Evolutionary conservation across 1,139 yeast genomes (phyloP).

Genomic region (Saccharomycopsis hybrid): DNA sequence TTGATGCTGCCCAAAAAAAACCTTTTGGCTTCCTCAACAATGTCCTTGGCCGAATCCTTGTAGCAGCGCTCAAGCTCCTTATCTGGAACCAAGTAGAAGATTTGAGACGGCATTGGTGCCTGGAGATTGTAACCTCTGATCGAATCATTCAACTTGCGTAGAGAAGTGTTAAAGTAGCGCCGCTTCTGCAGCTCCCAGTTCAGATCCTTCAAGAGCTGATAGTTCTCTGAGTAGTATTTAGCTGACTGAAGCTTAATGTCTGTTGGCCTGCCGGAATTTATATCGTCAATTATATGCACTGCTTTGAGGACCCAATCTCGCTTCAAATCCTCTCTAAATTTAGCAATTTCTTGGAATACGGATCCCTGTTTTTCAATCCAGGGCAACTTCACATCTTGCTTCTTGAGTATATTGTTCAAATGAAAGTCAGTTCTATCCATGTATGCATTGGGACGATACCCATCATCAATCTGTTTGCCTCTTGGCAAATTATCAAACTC

Average conservation of each 20-base stretch:
- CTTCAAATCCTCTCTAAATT: slow-evolving; percentile 41
- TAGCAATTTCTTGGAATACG: slow-evolving; percentile 40
- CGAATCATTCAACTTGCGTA: slow-evolving; percentile 47
- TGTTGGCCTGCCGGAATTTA: slow-evolving; percentile 20
- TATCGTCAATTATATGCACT: slow-evolving; percentile 29
- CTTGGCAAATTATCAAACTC: slow-evolving; percentile 55
- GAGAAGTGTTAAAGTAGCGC: slow-evolving; percentile 38
- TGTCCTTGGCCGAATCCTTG: slow-evolving; percentile 28
- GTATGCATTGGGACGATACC: slow-evolving; percentile 36
- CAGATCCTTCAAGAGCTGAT: slow-evolving; percentile 6
- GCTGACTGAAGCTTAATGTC: slow-evolving; percentile 22
- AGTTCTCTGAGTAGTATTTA: slow-evolving; percentile 20
- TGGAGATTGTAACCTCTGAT: slow-evolving; percentile 73
- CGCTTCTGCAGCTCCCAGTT: slow-evolving; percentile 37
- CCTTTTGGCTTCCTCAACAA: slow-evolving; percentile 26
- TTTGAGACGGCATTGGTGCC: slow-evolving; percentile 72
- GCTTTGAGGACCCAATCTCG: slow-evolving; percentile 39
- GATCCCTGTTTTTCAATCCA: slow-evolving; percentile 80
- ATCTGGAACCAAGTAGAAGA: slow-evolving; percentile 49
- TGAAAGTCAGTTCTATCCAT: slow-evolving; percentile 60
- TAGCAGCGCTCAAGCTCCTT: slow-evolving; percentile 44
- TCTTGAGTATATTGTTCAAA: slow-evolving; percentile 62
- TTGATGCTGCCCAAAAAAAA: too few relatives aligned
- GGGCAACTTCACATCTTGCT: slow-evolving; percentile 77
- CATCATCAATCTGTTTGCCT: slow-evolving; percentile 51